Base-by-base conservation (phyloP, 805 yeast genomes). In the Wickerhamomyces ciferrii region DNA sequence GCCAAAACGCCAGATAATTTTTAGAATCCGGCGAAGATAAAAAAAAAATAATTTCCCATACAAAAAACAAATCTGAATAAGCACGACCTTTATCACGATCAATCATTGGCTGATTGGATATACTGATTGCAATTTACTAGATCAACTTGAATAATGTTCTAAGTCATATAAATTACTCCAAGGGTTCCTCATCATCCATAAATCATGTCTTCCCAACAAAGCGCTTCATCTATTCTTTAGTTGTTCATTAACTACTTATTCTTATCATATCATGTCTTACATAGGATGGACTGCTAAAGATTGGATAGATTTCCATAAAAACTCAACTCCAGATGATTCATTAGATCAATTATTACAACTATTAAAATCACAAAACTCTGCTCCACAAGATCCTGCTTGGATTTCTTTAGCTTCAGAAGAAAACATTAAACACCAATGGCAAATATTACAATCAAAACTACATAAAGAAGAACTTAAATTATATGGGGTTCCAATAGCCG, bases 401-500 rank as follows among this genome's bases (percentile, higher is more conserved):
- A 91, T 92, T 58, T 81, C 96, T 5, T 62, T 89, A 20, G 84
- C 86, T 2, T 60, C 86, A 4, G 66, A 68, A 25, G 84, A 79
- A n/a, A 77, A 78, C 53, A 66, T 92, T 43, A 55, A 61, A 36
- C 85, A 82, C 53, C 98, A 92, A 66, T 88, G 96, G 90, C 74
- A 74, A 43, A 78, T 81, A 35, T 69, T 91, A 40, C 88, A 84
- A 59, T 75, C 87, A 15, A 77, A 75, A 58, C 67, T 76, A 19
- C 62, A 79, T 60, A 84, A 78, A 56, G 52, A 59, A n/a, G 48
- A 61, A 0, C 66, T 87, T 38, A 87, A 89, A 15, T 74, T 92
- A 24, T 92, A 83, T 60, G 98, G 98, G 65, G 98, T 94, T 3
- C 99, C 99, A 1, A 77, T 89, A 40, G 99, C 97, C 15, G 79